Conservation (phyloP, 2,329 filamentous ascomycete species). For the Diaporthe humulicola region DNA sequence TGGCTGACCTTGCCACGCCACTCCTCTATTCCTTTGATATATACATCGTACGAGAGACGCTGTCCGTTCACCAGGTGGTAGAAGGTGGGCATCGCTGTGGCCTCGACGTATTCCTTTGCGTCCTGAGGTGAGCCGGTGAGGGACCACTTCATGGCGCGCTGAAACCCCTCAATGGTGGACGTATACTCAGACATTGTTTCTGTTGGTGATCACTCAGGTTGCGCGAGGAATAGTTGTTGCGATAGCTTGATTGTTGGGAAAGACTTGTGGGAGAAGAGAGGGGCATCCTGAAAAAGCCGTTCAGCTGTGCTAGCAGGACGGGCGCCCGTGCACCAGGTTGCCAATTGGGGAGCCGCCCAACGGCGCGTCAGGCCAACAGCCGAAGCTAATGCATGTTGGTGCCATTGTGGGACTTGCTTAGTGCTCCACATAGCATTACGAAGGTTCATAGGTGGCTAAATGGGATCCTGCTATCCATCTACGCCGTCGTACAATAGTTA, state of each 20-base stretch:
- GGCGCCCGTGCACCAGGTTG: not conserved
- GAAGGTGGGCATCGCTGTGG: constrained; percentile 38
- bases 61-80: constrained; percentile 46
- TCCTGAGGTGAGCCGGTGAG: constrained; percentile 43
- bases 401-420: too few species aligned
- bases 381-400: not conserved
- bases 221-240: not conserved
- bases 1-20: constrained; percentile 47
- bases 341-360: not conserved
- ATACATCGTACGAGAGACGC: constrained; percentile 41
- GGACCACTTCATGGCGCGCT: constrained; percentile 45
- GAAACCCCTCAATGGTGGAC: constrained; percentile 45
- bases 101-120: constrained; percentile 36
- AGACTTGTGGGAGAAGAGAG: not conserved
- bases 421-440: too few species aligned
- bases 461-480: too few species aligned
- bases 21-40: constrained; percentile 44
- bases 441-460: too few species aligned
- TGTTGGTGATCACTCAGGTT: too few species aligned
- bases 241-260: not conserved
- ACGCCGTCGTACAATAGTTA: too few species aligned
- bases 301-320: not conserved
- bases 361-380: not conserved
- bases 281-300: not conserved
- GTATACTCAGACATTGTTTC: constrained; percentile 45